Evolutionary conservation across 176 grass and related monocot genomes (phyloP), one percentile per base, ranked within the genome.

Genomic region (Typha latifolia): DNA sequence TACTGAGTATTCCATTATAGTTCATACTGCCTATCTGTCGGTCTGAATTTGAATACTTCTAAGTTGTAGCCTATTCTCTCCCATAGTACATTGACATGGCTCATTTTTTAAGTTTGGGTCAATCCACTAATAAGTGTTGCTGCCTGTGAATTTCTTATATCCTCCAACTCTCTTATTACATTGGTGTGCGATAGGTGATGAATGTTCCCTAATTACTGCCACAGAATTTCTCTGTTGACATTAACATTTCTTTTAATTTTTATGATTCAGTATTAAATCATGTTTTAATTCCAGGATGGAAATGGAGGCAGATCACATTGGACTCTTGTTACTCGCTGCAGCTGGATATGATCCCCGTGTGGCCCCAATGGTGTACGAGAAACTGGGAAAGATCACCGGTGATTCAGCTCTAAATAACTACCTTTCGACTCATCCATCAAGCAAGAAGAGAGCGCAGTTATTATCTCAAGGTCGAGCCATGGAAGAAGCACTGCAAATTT

Each of bases 231-330:
- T 21, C 20, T 12, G 15, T 19, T 59, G 53, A 19, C 53, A 59
- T 6, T 11, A 34, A 47, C 62, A 16, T 9, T 29, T 65, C 62
- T 31, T 65, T 14, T 65, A 1, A 5, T 65, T 8, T 32, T 65
- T 13, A 32, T 64, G 22, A 15, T 64, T n/a, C 1, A 13, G 16
- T 23, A 7, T n/a, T 19, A 57, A 51, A 26, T 76, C 51, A 0
- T 32, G 32, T 79, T 61, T 20, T 31, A 75, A 14, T 53, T 72
- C 51, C 64, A 97, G 94, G 89, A 97, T 85, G 83, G 94, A 97
- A 77, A 87, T 92, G 71, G 94, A 97, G 73, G 88, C 94, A 16
- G 94, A 97, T 78, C 83, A 92, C 49, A 97, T 97, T 67, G 94
- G 94, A 62, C 69, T 97, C 51, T 74, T 97, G 88, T 69, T 97